phyloP scores from a whole-genome alignment of 495 filamentous ascomycete species.

The Podospora tetraspora region DNA sequence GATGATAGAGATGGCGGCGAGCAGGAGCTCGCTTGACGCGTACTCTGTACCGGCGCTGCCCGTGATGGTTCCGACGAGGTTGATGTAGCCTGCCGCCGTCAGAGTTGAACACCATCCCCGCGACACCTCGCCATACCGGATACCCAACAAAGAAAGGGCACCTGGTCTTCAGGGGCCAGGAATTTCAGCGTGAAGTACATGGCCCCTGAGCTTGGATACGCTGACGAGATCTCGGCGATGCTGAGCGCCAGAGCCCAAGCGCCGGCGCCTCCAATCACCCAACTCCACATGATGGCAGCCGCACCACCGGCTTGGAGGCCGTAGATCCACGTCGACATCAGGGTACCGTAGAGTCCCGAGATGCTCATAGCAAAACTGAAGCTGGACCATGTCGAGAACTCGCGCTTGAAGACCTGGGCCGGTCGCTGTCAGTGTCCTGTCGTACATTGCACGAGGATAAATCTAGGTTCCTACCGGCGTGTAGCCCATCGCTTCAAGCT shows the following conservation, averaged over 20 bases:
- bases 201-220: constrained; percentile 53
- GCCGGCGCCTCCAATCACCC: constrained; percentile 58
- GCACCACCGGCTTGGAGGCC: constrained; percentile 56
- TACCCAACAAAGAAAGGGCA: constrained; percentile 46
- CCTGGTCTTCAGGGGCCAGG: constrained; percentile 37
- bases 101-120: background rate
- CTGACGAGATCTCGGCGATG: constrained; percentile 54
- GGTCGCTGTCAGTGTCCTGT: background rate
- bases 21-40: constrained; percentile 60
- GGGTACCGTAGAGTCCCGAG: constrained; percentile 54
- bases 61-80: constrained; percentile 59
- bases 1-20: constrained; percentile 61
- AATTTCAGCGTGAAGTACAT: constrained; percentile 48
- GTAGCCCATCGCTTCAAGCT: constrained; percentile 31
- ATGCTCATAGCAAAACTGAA: constrained; percentile 63
- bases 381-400: constrained; percentile 57
- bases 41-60: constrained; percentile 64
- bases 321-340: constrained; percentile 58
- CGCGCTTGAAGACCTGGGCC: constrained; percentile 54
- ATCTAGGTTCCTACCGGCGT: constrained; percentile 22
- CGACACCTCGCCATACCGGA: constrained; percentile 20
- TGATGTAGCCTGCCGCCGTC: constrained; percentile 54
- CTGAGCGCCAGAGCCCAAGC: constrained; percentile 59
- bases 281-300: constrained; percentile 58
- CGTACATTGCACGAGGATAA: background rate